Evolutionary conservation across 202 grass and related monocot genomes (phyloP).

Genomic region (Schoenoplectus triqueter): DNA sequence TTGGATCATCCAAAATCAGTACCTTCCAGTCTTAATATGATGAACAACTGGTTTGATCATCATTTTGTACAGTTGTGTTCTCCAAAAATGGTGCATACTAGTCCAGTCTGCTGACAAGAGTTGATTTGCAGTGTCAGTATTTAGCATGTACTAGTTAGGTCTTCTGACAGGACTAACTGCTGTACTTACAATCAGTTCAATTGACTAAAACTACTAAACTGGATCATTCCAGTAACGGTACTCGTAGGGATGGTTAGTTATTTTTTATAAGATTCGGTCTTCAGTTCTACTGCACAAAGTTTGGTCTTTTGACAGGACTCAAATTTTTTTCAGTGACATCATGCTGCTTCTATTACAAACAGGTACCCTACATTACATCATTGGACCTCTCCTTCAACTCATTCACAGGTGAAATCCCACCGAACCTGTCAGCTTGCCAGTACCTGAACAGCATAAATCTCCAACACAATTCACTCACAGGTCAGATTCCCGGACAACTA

Average conservation of each 20-base stretch:
- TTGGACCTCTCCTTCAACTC: slow-evolving; percentile 70
- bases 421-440: slow-evolving; percentile 46
- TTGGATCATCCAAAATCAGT: background rate
- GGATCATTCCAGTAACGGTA: background rate
- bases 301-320: background rate
- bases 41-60: background rate
- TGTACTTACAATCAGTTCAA: slow-evolving; percentile 2
- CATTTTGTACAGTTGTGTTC: background rate
- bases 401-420: slow-evolving; percentile 60
- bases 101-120: background rate
- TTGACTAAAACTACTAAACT: slow-evolving; percentile 8
- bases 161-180: background rate
- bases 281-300: background rate
- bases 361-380: slow-evolving; percentile 50
- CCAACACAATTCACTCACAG: slow-evolving; percentile 68
- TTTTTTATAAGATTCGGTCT: background rate
- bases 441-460: slow-evolving; percentile 72
- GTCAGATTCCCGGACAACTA: slow-evolving; percentile 57
- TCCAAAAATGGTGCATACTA: background rate
- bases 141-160: background rate
- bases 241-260: background rate
- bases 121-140: background rate
- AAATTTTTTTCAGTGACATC: background rate
- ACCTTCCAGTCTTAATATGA: background rate
- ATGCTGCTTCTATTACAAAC: background rate